Percentiles rank a stretch among this genome's conserved stretches.
Evolutionary conservation across 257 asterid species (phyloP).

Genomic region (Gentiana straminea): DNA sequence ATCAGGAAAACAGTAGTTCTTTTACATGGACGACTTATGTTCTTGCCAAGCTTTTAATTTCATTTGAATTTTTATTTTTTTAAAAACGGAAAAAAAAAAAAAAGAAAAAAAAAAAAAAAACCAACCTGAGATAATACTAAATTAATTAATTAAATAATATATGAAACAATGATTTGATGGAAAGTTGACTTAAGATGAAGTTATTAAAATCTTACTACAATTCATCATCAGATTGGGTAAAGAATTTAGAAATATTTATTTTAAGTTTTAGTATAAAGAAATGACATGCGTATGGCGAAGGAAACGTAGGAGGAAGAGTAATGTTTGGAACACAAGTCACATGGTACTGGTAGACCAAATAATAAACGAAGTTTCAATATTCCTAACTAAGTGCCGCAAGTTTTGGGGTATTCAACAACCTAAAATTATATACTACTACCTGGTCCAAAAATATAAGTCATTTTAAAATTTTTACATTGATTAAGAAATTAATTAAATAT

Average conservation of each 20-base stretch:
- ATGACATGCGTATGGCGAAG: conserved; percentile 4
- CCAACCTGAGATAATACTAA: not conserved
- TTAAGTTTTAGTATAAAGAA: conserved; percentile 5
- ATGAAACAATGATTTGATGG: not conserved
- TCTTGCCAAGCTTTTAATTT: not conserved
- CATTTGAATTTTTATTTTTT: too few species aligned
- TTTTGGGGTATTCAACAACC: conserved; percentile 15
- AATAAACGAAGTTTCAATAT: conserved; percentile 3
- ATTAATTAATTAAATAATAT: not conserved
- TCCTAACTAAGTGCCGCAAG: conserved; percentile 34
- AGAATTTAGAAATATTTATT: not conserved
- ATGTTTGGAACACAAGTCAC: conserved; percentile 43
- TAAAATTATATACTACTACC: not conserved
- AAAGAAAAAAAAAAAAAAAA: not conserved
- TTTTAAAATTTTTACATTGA: not conserved
- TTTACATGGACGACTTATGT: conserved; percentile 16
- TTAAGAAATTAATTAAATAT: not conserved
- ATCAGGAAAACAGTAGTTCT: not conserved
- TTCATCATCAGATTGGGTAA: conserved; percentile 7
- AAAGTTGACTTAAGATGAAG: conserved; percentile 9
- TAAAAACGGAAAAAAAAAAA: too few species aligned
- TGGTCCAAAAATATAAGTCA: not conserved
- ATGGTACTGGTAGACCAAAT: conserved; percentile 45
- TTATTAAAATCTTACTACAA: not conserved
- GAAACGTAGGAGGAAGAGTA: conserved; percentile 8